Conservation (phyloP, 176 grass and related monocot genomes). For the Aegilops umbellulata region DNA sequence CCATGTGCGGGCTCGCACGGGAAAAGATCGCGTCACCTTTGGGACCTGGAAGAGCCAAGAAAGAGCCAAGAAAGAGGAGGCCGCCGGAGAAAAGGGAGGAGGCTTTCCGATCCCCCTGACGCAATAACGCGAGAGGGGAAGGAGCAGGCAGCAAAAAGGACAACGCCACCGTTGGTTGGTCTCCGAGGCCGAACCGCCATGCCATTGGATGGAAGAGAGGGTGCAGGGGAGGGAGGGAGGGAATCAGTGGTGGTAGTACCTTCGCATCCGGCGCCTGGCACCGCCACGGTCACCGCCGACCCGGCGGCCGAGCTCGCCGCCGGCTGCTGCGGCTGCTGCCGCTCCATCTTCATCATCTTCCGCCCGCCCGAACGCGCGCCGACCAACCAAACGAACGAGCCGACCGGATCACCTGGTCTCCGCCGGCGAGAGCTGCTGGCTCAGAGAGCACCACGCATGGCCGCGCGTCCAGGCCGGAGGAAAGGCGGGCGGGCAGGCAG, state of each 20-base stretch:
- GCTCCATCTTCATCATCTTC: conserved; percentile 12
- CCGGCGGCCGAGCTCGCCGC: background rate
- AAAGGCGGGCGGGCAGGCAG: background rate
- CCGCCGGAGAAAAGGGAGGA: background rate
- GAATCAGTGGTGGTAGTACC: background rate
- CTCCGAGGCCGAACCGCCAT: background rate
- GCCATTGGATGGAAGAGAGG: conserved; percentile 17
- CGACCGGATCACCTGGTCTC: background rate
- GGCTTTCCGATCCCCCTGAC: background rate
- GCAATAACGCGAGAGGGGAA: background rate
- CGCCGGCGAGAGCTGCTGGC: conserved; percentile 2
- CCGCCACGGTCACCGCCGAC: background rate
- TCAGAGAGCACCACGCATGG: conserved; percentile 26
- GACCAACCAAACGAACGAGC: background rate
- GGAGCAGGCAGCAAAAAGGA: background rate
- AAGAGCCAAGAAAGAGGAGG: background rate
- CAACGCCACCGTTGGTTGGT: too few species aligned
- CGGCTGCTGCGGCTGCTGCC: background rate
- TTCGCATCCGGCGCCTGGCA: conserved; percentile 19
- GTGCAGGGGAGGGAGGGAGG: background rate
- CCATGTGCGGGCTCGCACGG: background rate
- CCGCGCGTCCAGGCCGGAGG: conserved; percentile 7
- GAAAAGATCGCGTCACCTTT: background rate
- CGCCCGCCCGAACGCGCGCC: too few species aligned
- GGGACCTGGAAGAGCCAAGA: background rate